Evolutionary conservation across 148 eudicot genomes (phyloP), one percentile per base, ranked within the genome.

Genomic region (Rhododendron vialii): DNA sequence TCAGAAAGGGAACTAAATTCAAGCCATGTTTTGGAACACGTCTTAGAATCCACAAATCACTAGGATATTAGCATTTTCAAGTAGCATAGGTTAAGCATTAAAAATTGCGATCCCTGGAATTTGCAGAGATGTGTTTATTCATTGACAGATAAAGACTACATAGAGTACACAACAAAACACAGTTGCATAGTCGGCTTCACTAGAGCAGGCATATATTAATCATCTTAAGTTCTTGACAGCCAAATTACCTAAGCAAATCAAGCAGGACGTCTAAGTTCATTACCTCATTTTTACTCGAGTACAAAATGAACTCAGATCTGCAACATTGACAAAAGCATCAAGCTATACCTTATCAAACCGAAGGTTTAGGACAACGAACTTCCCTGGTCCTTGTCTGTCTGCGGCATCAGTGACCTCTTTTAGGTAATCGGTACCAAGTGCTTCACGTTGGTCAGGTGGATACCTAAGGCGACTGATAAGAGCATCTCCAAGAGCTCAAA

Each of bases 341-440:
- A 71, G 61, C 51, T 85, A 53, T 94, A 97, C 99, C 92, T 97
- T 95, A 87, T 97, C 99, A 86, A 97, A 97, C 35, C 98, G 95
- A 79, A 97, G 99, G 81, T 95, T 98, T 45, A 97, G 87, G 80
- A 93, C 99, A 83, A 93, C 99, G 88, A 92, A 97, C 78, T 95
- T 97, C 77, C 91, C 91, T 75, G 90, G 91, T 74, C 87, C 87
- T 84, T 84, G 90, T 9, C 79, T 81, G 67, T 77, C 84, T 86
- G 84, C 87, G 45, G 89, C 83, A 88, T 91, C 92, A 83, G 89
- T 89, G 73, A 92, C 91, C 83, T 88, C 90, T 82, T 84, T 91
- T 81, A 91, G 85, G 88, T 91, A 86, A 80, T 89, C 88, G 48
- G 47, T 30, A 82, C 92, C 89, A 71, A 85, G 92, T 75, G 74